Evolutionary conservation across 2,329 filamentous ascomycete genomes (phyloP), one percentile per base, ranked within the genome.

Genomic region (Cadophora luteo-olivacea): DNA sequence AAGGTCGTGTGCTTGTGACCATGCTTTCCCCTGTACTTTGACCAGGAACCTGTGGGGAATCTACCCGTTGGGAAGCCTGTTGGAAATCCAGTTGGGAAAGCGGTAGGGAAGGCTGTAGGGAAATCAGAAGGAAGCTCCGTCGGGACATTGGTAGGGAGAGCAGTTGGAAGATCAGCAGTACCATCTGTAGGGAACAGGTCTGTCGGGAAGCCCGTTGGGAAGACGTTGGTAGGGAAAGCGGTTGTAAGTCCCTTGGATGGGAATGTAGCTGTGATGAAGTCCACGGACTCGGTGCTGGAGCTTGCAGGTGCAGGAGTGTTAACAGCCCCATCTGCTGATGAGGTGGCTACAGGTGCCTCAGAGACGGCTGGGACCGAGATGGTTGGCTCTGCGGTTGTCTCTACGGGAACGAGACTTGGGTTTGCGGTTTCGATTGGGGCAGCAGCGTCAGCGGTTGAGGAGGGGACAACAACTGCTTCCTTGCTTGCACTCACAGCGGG

Each of bases 171-270:
- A n/a, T 7, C 51, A 54, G 51, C 9, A n/a, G 6, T 12, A 24
- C 24, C 24, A 29, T 12, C 55, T 5, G 55, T 54, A 32, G 51
- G 33, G 32, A 36, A 36, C 32, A 58, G 14, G 16, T 24, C 55
- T 38, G 55, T 58, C 7, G 32, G 55, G 32, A 58, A 41, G 19
- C 32, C 33, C 5, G 55, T 38, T 58, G 55, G 49, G 61, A 55
- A 38, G 33, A 55, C 32, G 48, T 58, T 41, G 29, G 49, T 54
- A 45, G 61, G 41, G 61, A 55, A 52, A 22, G n/a, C 61, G 3
- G 49, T 36, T 7, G 36, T 11, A 11, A 32, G 14, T 16, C 51
- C 24, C 25, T 32, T 25, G 4, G 51, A 32, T 14, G 25, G 14
- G 25, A 54, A 54, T 25, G 51, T 54, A 6, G 51, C 25, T 8